phyloP scores from a whole-genome alignment of 257 asterid genomes.

The Galeopsis tetrahit region DNA sequence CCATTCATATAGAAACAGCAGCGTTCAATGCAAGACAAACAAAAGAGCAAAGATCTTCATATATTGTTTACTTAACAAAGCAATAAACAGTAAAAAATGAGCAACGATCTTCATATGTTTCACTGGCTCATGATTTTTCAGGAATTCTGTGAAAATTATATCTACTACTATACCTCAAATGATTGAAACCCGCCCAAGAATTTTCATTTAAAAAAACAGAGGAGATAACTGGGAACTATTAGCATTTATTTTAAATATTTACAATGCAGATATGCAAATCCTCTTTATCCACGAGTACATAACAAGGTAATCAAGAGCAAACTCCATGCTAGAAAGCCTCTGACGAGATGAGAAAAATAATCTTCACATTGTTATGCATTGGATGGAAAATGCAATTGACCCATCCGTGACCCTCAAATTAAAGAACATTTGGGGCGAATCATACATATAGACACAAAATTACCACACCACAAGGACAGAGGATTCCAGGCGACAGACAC shows the following conservation, averaged over 20 bases:
- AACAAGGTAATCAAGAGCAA: neutral
- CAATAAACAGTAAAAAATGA: too few species aligned
- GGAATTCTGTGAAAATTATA: neutral
- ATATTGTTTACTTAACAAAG: neutral
- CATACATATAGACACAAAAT: neutral
- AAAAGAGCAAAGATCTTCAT: neutral
- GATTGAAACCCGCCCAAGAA: neutral
- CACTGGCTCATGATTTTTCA: neutral
- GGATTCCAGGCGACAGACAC: neutral
- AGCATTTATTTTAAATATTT: neutral
- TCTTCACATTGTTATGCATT: neutral
- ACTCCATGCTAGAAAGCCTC: neutral
- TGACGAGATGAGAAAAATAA: too few species aligned
- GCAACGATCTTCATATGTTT: too few species aligned
- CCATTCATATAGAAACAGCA: too few species aligned
- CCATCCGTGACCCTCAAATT: neutral
- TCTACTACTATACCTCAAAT: too few species aligned
- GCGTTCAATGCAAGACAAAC: neutral
- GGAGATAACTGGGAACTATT: neutral
- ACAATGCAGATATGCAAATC: neutral
- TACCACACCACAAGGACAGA: neutral
- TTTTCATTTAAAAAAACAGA: neutral
- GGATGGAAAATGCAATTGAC: neutral
- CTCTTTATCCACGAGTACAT: neutral
- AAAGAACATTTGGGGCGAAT: neutral